Percentiles rank a stretch among this genome's conserved stretches.
Evolutionary conservation across 768 basidiomycete species (phyloP).

Genomic region (Suillus spraguei): DNA sequence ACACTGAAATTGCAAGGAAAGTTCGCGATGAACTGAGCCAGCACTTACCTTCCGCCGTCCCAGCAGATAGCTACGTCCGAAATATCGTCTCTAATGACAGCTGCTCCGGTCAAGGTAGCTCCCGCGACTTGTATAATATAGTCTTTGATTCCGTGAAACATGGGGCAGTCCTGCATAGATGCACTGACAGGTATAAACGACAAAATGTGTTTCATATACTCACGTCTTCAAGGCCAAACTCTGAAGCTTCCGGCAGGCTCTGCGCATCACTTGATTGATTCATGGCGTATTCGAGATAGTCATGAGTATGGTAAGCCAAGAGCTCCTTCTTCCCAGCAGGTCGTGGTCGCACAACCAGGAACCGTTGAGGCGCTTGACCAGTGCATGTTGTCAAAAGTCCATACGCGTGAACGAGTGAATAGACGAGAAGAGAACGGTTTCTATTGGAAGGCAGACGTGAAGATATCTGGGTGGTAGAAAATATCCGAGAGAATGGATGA

Average conservation of each 20-base stretch:
- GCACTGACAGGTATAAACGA: slow-evolving; percentile 1
- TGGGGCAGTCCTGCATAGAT: slow-evolving; percentile 72
- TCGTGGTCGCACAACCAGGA: slow-evolving; percentile 53
- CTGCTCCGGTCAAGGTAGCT: slow-evolving; percentile 74
- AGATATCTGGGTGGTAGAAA: slow-evolving; percentile 36
- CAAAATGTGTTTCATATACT: slow-evolving; percentile 16
- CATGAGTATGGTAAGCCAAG: slow-evolving; percentile 65
- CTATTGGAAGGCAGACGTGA: slow-evolving; percentile 71
- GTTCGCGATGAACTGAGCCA: slow-evolving; percentile 10
- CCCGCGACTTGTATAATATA: slow-evolving; percentile 79
- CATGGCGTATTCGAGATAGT: slow-evolving; percentile 66
- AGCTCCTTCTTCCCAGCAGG: slow-evolving; percentile 62
- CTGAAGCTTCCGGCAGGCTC: slow-evolving; percentile 25
- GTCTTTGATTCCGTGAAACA: slow-evolving; percentile 65
- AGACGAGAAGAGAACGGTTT: slow-evolving; percentile 65
- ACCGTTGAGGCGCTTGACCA: slow-evolving; percentile 23
- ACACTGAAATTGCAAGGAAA: neutral
- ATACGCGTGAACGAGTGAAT: slow-evolving; percentile 58
- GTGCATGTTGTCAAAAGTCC: slow-evolving; percentile 45
- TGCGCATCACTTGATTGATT: slow-evolving; percentile 33
- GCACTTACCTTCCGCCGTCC: slow-evolving; percentile 80
- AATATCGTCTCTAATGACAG: slow-evolving; percentile 50
- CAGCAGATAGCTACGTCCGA: slow-evolving; percentile 77
- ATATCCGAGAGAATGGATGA: slow-evolving; percentile 1
- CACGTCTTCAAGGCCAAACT: slow-evolving; percentile 67